Conservation (phyloP, 2,329 filamentous ascomycete genomes). For the Neocucurbitaria cava region DNA sequence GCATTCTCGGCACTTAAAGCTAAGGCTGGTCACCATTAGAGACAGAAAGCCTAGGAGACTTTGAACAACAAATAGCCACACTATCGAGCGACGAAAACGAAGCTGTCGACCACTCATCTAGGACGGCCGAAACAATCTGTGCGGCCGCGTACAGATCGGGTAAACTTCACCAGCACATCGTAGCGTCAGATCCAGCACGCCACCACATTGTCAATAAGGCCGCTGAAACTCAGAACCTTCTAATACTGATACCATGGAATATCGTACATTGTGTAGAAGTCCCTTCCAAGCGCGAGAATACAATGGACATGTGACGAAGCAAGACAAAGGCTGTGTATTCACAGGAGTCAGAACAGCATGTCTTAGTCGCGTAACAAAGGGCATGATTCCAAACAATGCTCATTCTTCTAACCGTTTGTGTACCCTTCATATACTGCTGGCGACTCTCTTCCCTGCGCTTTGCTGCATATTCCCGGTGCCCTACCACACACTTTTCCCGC, state of each 20-base stretch:
- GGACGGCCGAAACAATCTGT: constrained; percentile 2
- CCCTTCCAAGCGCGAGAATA: constrained; percentile 14
- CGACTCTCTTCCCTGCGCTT: constrained; percentile 14
- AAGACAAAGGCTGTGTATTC: constrained; percentile 33
- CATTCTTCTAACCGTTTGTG: constrained; percentile 34
- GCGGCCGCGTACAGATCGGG: constrained; percentile 10
- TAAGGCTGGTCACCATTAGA: neutral
- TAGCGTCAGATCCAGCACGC: constrained; percentile 11
- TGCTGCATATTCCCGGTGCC: constrained; percentile 13
- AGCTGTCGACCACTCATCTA: neutral
- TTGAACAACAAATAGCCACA: neutral
- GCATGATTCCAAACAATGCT: constrained; percentile 34
- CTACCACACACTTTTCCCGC: constrained; percentile 9
- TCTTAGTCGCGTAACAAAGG: constrained; percentile 36
- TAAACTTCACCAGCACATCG: constrained; percentile 16
- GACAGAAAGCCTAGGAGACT: neutral
- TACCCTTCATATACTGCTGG: constrained; percentile 32
- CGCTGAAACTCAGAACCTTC: neutral
- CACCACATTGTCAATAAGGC: constrained; percentile 2
- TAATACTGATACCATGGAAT: neutral
- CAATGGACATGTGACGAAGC: constrained; percentile 24
- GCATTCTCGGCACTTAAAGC: constrained; percentile 56
- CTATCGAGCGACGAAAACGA: neutral
- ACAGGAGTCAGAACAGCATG: constrained; percentile 21
- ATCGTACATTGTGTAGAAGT: constrained; percentile 20